Conservation (phyloP, 75 land plant species). For the Selaginella moellendorffii region DNA sequence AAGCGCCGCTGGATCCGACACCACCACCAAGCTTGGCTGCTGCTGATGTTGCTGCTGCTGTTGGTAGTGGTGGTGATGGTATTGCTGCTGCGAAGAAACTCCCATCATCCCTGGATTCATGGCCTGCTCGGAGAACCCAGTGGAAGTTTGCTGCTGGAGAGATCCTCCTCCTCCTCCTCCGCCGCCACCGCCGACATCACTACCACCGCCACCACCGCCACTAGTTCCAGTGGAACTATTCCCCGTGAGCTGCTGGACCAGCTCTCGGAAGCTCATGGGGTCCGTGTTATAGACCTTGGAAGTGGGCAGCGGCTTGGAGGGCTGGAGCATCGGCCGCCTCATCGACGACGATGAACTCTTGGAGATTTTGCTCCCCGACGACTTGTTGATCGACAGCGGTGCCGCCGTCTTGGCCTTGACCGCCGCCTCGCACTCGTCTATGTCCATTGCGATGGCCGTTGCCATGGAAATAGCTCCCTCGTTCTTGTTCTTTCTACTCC, state of each 20-base stretch:
- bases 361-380: background rate
- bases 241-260: conserved; percentile 6
- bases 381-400: conserved; percentile 2
- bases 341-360: background rate
- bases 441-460: background rate
- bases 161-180: no score
- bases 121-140: background rate
- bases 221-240: background rate
- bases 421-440: background rate
- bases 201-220: background rate
- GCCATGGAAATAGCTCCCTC: background rate
- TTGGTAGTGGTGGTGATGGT: no score
- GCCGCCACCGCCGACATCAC: no score
- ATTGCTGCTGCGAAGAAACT: background rate
- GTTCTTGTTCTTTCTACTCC: no score
- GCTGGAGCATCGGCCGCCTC: background rate
- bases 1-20: no score
- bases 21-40: background rate
- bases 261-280: conserved; percentile 1
- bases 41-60: background rate
- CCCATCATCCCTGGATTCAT: background rate
- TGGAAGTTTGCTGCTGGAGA: no score
- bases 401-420: background rate
- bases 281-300: conserved; percentile 3
- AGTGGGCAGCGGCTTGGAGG: background rate